Conservation (phyloP, 2,329 filamentous ascomycete species). For the Alternaria longipes region DNA sequence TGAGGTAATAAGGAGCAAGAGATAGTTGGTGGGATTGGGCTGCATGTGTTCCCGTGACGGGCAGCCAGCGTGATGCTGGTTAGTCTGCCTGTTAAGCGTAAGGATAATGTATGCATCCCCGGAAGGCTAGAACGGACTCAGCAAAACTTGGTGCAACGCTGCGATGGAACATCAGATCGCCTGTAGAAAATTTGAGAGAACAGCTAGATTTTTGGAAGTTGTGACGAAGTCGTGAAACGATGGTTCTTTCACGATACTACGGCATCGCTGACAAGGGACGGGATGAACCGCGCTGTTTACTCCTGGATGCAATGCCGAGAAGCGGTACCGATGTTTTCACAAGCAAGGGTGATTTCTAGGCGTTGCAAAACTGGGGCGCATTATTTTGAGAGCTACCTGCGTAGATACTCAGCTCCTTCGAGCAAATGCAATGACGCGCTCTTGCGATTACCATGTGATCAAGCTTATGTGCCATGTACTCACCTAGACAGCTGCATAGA, state of each 20-base stretch:
- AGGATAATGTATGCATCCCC: neutral
- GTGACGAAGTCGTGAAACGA: neutral
- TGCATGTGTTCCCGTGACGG: neutral
- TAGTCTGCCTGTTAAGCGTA: neutral
- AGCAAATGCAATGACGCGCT: neutral
- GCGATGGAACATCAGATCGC: neutral
- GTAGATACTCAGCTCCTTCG: neutral
- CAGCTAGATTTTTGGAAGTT: neutral
- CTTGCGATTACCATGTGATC: neutral
- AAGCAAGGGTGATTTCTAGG: neutral
- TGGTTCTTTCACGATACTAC: neutral
- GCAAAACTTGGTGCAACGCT: neutral
- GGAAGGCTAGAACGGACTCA: neutral
- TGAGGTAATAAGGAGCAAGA: neutral
- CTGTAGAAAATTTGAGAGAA: neutral
- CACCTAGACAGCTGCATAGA: neutral
- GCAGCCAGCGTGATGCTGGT: neutral
- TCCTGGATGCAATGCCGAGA: neutral
- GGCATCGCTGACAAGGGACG: neutral
- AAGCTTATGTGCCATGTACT: neutral
- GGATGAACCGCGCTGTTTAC: neutral
- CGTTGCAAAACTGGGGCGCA: neutral
- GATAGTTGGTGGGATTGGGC: neutral
- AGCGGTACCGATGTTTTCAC: neutral
- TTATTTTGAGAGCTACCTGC: neutral